phyloP scores from a whole-genome alignment of 495 filamentous ascomycete species.

The Penicilliopsis zonata region DNA sequence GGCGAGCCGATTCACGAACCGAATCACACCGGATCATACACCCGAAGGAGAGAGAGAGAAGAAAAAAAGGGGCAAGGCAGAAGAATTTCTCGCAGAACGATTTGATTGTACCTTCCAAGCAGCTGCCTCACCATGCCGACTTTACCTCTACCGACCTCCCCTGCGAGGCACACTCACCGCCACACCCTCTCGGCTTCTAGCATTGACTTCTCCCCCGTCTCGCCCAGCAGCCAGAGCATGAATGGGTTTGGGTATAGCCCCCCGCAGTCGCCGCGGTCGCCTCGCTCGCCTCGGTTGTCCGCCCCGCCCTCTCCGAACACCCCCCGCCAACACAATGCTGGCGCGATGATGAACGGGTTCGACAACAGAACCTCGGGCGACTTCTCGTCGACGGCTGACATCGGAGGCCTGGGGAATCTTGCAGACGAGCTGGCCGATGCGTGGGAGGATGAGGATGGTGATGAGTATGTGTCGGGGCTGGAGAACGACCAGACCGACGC shows the following conservation, averaged over 20 bases:
- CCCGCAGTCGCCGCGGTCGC: conserved; percentile 15
- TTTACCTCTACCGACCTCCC: conserved; percentile 51
- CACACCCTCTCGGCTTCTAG: conserved; percentile 36
- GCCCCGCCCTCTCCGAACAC: conserved; percentile 47
- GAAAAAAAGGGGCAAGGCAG: too few species aligned
- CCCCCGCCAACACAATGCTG: conserved; percentile 41
- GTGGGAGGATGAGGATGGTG: conserved; percentile 45
- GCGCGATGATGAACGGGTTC: conserved; percentile 40
- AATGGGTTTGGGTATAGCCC: conserved; percentile 32
- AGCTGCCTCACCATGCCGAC: conserved; percentile 24
- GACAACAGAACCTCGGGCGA: conserved; percentile 28
- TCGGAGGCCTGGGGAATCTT: conserved; percentile 60
- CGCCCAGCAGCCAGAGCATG: conserved; percentile 22
- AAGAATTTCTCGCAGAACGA: too few species aligned
- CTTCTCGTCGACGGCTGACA: conserved; percentile 25
- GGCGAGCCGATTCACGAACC: too few species aligned
- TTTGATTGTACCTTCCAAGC: too few species aligned
- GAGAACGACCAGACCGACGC: conserved; percentile 20
- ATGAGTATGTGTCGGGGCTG: conserved; percentile 30
- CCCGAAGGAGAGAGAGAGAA: too few species aligned
- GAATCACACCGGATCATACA: too few species aligned
- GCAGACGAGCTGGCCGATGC: conserved; percentile 61
- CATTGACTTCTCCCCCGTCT: conserved; percentile 42
- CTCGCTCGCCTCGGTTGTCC: conserved; percentile 38
- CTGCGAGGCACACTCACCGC: conserved; percentile 49